phyloP scores from a whole-genome alignment of 352 stramenopile genomes.

The Globisporangium splendens region DNA sequence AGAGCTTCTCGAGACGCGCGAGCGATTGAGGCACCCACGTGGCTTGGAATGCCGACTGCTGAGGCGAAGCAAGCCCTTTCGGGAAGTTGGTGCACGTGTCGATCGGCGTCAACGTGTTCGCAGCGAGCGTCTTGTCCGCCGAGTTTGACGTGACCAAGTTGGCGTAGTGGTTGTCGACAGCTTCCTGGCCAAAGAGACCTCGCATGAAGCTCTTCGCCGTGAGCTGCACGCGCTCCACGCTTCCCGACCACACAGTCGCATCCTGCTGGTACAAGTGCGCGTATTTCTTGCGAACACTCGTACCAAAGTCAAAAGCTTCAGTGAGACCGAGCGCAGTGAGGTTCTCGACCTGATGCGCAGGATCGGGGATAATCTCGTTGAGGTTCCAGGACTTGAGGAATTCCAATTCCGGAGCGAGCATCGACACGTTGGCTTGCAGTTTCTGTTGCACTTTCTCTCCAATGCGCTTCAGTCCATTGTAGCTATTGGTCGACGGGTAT shows the following conservation, averaged over 20 bases:
- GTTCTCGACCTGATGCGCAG: constrained; percentile 43
- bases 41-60: constrained; percentile 6
- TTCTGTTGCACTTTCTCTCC: constrained; percentile 24
- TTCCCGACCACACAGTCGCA: constrained; percentile 41
- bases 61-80: constrained; percentile 26
- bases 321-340: constrained; percentile 42
- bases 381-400: constrained; percentile 48
- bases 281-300: constrained; percentile 36
- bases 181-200: constrained; percentile 35
- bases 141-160: constrained; percentile 34
- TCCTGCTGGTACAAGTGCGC: constrained; percentile 33
- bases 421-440: constrained; percentile 24
- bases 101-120: constrained; percentile 51
- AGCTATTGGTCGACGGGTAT: constrained; percentile 51
- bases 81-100: constrained; percentile 46
- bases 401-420: constrained; percentile 27
- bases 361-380: constrained; percentile 29
- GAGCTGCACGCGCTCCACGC: constrained; percentile 47
- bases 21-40: constrained; percentile 9
- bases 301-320: constrained; percentile 39
- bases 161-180: constrained; percentile 22
- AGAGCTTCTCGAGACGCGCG: constrained; percentile 32
- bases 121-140: constrained; percentile 33
- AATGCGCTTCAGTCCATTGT: constrained; percentile 34
- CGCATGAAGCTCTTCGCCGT: constrained; percentile 50